Percentiles rank a stretch among this genome's conserved stretches.
Evolutionary conservation across 192 early-diverging fungal species (phyloP).

Genomic region (Phycomyces nitens): DNA sequence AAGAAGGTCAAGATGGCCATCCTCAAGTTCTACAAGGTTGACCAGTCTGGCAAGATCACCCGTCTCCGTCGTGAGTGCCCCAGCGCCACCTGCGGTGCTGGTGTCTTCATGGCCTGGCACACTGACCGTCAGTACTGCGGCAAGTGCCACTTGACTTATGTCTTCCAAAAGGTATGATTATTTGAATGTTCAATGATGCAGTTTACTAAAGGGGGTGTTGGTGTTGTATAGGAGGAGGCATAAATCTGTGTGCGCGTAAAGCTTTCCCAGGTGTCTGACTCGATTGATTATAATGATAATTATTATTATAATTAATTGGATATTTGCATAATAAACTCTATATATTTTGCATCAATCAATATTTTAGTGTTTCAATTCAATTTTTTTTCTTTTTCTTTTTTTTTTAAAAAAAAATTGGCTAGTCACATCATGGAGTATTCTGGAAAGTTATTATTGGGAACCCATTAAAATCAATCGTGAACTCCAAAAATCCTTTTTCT

Average conservation of each 20-base stretch:
- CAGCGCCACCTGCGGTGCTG: conserved; percentile 91
- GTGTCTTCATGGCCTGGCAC: conserved; percentile 99
- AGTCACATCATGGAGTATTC: conserved; percentile 20
- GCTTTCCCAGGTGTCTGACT: too few species aligned
- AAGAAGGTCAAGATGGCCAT: conserved; percentile 98
- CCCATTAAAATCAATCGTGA: conserved; percentile 2
- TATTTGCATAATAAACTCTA: conserved; percentile 8
- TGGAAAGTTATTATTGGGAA: background rate
- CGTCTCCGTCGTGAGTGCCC: conserved; percentile 98
- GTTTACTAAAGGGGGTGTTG: background rate
- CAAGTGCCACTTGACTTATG: conserved; percentile 91
- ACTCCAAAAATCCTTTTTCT: conserved; percentile 6
- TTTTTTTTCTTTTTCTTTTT: background rate
- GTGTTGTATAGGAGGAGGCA: conserved; percentile 11
- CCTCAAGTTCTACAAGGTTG: conserved; percentile 99
- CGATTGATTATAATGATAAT: too few species aligned
- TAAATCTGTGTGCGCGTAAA: background rate
- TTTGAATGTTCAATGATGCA: background rate
- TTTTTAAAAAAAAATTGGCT: background rate
- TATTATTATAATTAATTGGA: too few species aligned
- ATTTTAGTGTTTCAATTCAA: too few species aligned
- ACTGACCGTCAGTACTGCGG: conserved; percentile 98
- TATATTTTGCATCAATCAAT: background rate
- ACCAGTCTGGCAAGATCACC: conserved; percentile 93
- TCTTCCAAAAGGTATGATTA: conserved; percentile 77